Evolutionary conservation across 805 yeast species (phyloP), one percentile per base, ranked within the genome.

Genomic region (Cyberlindnera petersonii): DNA sequence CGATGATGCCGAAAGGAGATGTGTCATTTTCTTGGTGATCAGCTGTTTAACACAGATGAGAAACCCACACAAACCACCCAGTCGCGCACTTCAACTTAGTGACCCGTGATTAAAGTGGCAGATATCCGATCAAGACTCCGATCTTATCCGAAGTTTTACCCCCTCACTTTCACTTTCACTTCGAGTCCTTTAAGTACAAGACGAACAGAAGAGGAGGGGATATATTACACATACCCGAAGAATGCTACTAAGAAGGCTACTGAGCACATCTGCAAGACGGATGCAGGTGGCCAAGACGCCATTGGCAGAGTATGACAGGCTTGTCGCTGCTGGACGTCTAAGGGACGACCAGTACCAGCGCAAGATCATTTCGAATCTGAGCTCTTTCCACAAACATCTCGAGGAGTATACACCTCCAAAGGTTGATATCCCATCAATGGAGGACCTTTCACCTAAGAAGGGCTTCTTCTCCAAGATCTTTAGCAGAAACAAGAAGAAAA

Each of bases 281-380:
- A 30, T 36, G 9, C 40, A 44, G 17, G 45, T 26, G n/a, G 34
- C 44, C 3, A 43, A 43, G 35, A 64, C 74, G 2, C 84, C 83
- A 1, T 42, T 79, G 9, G 65, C 69, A 40, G 74, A 71, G 41
- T 79, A 79, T 47, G 70, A 78, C 39, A 42, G 61, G 28, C 57
- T 71, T 20, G 77, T 78, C 4, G 56, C 65, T n/a, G 33, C 59
- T 11, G 79, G 80, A 0, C 65, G 63, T 40, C 63, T 84, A 18
- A 68, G 75, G 42, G 85, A 83, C 50, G 98, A 91, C 56, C 77
- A 75, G 16, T 82, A 82, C 59, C 98, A 91, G 62, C 69, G 95
- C 28, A 73, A 75, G 22, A 82, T 87, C 40, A 75, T 91, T 28
- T 59, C 74, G 14, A 74, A 72, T 11, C 63, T 91, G 42, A 75